Evolutionary conservation across 108 stramenopile species (phyloP).

Genomic region (Nitzschia sp.): DNA sequence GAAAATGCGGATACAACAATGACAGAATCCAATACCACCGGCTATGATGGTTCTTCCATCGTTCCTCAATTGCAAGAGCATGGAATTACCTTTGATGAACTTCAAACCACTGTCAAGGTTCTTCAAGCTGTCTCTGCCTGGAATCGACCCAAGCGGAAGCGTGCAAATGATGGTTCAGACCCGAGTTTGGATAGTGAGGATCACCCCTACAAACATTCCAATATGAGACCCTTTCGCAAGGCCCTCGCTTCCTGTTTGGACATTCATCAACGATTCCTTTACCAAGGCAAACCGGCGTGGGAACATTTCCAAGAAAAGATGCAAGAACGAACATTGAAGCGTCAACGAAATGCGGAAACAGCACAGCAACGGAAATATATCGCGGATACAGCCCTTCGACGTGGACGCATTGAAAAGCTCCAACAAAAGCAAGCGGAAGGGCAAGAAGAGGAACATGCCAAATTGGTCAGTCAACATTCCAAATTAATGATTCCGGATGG

Average conservation of each 20-base stretch:
- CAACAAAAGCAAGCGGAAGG: slow-evolving; percentile 53
- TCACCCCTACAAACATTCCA: slow-evolving; percentile 39
- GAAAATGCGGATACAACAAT: not conserved
- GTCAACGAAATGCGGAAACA: slow-evolving; percentile 69
- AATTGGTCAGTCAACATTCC: slow-evolving; percentile 16
- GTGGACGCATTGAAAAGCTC: slow-evolving; percentile 66
- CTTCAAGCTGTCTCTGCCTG: slow-evolving; percentile 54
- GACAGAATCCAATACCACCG: not conserved
- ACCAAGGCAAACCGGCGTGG: slow-evolving; percentile 53
- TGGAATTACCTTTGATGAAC: slow-evolving; percentile 44
- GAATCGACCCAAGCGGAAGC: not conserved
- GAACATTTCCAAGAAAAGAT: slow-evolving; percentile 46
- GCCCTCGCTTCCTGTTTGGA: slow-evolving; percentile 58
- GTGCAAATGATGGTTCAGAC: slow-evolving; percentile 5
- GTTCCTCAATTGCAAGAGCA: slow-evolving; percentile 16
- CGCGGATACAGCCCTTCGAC: slow-evolving; percentile 61
- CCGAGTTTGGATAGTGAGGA: too few species aligned
- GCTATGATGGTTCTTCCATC: not conserved
- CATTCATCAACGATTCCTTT: slow-evolving; percentile 66
- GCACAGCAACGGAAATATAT: slow-evolving; percentile 67
- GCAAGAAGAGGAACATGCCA: slow-evolving; percentile 64
- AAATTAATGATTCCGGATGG: slow-evolving; percentile 75
- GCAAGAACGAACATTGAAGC: slow-evolving; percentile 53
- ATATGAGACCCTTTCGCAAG: slow-evolving; percentile 73
- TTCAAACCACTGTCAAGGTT: slow-evolving; percentile 53